These are phyloP conservation scores for Lentinus polychrous DNA, from an alignment of 1,284 basidiomycete genomes.

Conservation along the genomic window DNA sequence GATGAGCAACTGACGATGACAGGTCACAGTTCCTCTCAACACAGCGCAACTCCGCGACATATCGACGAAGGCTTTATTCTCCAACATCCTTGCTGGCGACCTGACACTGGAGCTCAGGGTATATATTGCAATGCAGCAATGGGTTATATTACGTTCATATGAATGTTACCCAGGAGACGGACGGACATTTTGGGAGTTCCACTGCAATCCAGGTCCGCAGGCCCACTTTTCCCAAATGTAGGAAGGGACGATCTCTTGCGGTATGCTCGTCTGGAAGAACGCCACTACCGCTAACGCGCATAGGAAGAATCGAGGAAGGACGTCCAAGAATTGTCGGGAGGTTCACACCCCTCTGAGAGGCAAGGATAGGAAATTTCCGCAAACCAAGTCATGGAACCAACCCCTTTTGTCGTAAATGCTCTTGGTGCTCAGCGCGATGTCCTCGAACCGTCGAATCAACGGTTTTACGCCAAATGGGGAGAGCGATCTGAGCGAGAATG, in stretches of 20 bases:
- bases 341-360: background rate
- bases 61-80: too few species aligned
- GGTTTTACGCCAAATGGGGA: conserved; percentile 44
- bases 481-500: conserved; percentile 48
- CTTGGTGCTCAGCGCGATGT: conserved; percentile 41
- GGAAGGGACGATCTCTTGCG: too few species aligned
- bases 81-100: too few species aligned
- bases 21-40: background rate
- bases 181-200: too few species aligned
- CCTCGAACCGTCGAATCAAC: conserved; percentile 41
- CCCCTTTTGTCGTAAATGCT: conserved; percentile 31
- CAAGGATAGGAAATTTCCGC: background rate
- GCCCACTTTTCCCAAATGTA: too few species aligned
- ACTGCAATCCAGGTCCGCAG: too few species aligned
- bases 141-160: too few species aligned
- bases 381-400: conserved; percentile 8
- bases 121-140: too few species aligned
- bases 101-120: too few species aligned
- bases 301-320: background rate
- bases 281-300: background rate
- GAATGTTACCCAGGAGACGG: too few species aligned
- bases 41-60: too few species aligned
- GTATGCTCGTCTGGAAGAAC: too few species aligned
- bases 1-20: background rate
- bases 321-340: background rate